phyloP scores from a whole-genome alignment of 2,329 filamentous ascomycete species.

The Sphaerulina populicola region DNA sequence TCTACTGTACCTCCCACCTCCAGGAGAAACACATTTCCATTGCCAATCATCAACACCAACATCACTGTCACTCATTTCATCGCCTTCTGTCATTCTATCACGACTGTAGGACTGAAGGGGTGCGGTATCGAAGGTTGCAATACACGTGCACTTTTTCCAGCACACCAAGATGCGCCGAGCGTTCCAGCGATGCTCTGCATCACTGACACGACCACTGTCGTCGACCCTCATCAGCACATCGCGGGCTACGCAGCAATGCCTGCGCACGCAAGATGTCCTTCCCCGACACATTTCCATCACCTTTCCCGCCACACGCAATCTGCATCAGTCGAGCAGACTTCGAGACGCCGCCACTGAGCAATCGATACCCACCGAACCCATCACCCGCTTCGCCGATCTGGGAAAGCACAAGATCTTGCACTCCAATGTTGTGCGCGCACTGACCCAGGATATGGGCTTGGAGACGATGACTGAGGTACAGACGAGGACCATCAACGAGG shows the following conservation, averaged over 20 bases:
- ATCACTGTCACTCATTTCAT: constrained; percentile 7
- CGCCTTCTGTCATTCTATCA: not conserved
- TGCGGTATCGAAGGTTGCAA: not conserved
- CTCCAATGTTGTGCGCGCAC: constrained; percentile 54
- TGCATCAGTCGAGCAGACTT: constrained; percentile 35
- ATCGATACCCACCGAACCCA: constrained; percentile 16
- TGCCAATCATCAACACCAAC: not conserved
- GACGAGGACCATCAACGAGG: constrained; percentile 68
- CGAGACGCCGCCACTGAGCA: constrained; percentile 22
- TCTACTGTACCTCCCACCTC: too few relatives aligned
- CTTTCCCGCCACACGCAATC: constrained; percentile 27
- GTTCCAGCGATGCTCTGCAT: constrained; percentile 28
- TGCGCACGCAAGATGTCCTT: constrained; percentile 7
- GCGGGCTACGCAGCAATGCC: constrained; percentile 15
- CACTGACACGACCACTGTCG: constrained; percentile 22
- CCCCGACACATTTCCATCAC: constrained; percentile 24
- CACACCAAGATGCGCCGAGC: constrained; percentile 26
- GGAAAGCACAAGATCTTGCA: constrained; percentile 49
- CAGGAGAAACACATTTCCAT: constrained; percentile 5
- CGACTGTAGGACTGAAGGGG: not conserved
- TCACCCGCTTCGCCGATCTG: constrained; percentile 42
- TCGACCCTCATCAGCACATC: constrained; percentile 12
- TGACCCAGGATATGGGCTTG: constrained; percentile 66
- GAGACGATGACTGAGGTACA: constrained; percentile 90
- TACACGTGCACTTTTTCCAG: not conserved